These are phyloP conservation scores for Zygosaccharomyces bisporus DNA, from an alignment of 805 yeast species.

Conservation along the genomic window DNA sequence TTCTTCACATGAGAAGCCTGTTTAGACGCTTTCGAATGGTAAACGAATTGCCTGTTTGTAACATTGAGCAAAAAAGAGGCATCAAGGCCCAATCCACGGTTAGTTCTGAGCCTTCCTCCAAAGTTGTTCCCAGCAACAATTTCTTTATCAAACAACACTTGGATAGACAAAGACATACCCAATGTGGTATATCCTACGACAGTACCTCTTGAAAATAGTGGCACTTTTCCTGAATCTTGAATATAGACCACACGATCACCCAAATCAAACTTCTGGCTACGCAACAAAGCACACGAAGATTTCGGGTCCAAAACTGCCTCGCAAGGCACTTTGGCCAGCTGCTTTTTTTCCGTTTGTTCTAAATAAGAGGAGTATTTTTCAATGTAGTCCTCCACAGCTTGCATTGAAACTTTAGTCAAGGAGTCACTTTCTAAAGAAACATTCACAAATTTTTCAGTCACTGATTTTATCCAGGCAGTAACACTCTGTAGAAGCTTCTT, in stretches of 20 bases:
- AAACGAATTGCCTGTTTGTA: slow-evolving; percentile 68
- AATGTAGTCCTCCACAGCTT: slow-evolving; percentile 60
- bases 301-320: slow-evolving; percentile 76
- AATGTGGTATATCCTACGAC: slow-evolving; percentile 72
- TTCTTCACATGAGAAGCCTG: slow-evolving; percentile 33
- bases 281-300: slow-evolving; percentile 64
- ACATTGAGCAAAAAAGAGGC: slow-evolving; percentile 78
- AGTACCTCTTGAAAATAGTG: slow-evolving; percentile 83
- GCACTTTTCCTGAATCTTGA: slow-evolving; percentile 84
- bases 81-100: slow-evolving; percentile 81
- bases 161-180: slow-evolving; percentile 52
- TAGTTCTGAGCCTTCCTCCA: slow-evolving; percentile 70
- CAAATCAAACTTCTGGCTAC: slow-evolving; percentile 69
- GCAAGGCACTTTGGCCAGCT: slow-evolving; percentile 77
- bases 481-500: slow-evolving; percentile 32
- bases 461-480: slow-evolving; percentile 43
- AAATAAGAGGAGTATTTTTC: slow-evolving; percentile 44
- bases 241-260: slow-evolving; percentile 91
- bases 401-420: slow-evolving; percentile 60
- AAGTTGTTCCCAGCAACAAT: slow-evolving; percentile 77
- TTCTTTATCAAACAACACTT: slow-evolving; percentile 79
- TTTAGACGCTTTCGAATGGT: slow-evolving; percentile 63
- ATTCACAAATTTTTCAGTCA: slow-evolving; percentile 52
- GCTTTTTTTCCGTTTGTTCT: slow-evolving; percentile 48
- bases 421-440: slow-evolving; percentile 78